Conservation (phyloP, 352 stramenopile genomes). For the Globisporangium uncinulatum region DNA sequence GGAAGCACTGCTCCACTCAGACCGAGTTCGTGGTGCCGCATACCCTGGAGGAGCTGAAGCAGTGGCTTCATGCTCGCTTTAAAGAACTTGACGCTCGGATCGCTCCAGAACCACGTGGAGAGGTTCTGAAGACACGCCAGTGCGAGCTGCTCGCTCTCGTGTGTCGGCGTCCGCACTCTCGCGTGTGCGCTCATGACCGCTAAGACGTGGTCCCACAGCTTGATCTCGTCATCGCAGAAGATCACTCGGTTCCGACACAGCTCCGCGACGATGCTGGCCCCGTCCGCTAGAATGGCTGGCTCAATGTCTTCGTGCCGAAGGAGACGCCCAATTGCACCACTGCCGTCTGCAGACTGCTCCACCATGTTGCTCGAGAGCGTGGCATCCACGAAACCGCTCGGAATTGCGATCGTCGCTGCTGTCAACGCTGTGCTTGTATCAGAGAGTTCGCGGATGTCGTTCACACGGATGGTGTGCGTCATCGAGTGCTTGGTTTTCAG, state of each 20-base stretch:
- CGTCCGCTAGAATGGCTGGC: slow-evolving; percentile 8
- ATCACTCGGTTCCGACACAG: slow-evolving; percentile 21
- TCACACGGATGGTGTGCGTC: neutral
- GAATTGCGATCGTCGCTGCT: neutral
- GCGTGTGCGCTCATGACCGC: slow-evolving; percentile 9
- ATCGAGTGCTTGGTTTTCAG: slow-evolving; percentile 5
- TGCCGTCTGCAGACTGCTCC: slow-evolving; percentile 4
- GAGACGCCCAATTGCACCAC: slow-evolving; percentile 13
- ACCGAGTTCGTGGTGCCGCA: slow-evolving; percentile 14
- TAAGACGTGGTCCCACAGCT: slow-evolving; percentile 17
- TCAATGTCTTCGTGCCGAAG: slow-evolving; percentile 8
- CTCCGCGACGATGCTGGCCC: slow-evolving; percentile 19
- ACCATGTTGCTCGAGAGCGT: slow-evolving; percentile 1
- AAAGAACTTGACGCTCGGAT: slow-evolving; percentile 18
- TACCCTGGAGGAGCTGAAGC: slow-evolving; percentile 13
- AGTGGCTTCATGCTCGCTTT: slow-evolving; percentile 15
- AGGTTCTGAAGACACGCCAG: slow-evolving; percentile 19
- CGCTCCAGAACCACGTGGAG: slow-evolving; percentile 29
- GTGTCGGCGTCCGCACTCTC: neutral
- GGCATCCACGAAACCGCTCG: neutral
- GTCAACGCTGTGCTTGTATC: neutral
- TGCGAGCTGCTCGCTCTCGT: slow-evolving; percentile 4
- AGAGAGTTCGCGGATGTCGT: neutral
- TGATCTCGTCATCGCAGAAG: slow-evolving; percentile 13
- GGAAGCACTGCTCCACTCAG: neutral